phyloP scores from a whole-genome alignment of 805 yeast genomes.

The Saccharomycopsis lassenensis region DNA sequence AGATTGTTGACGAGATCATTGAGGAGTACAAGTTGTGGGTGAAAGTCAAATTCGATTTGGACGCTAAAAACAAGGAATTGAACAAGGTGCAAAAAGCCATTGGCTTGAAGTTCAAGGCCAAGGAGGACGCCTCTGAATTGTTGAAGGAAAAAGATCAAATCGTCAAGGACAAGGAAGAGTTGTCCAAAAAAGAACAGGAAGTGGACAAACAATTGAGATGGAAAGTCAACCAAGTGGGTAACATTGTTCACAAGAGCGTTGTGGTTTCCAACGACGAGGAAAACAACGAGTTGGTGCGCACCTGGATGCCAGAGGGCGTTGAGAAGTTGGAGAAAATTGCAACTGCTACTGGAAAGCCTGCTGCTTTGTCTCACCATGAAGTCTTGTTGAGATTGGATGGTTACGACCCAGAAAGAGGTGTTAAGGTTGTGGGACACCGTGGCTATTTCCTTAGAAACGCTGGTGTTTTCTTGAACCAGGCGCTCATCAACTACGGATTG shows the following conservation, averaged over 20 bases:
- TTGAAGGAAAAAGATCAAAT: constrained; percentile 71
- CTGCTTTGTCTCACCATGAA: constrained; percentile 88
- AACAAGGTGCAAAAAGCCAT: constrained; percentile 89
- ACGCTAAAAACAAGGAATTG: constrained; percentile 77
- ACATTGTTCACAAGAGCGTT: constrained; percentile 87
- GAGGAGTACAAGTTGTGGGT: constrained; percentile 89
- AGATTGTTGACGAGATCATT: constrained; percentile 91
- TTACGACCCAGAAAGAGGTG: constrained; percentile 98
- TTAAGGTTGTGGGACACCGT: constrained; percentile 94
- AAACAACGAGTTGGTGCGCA: constrained; percentile 76
- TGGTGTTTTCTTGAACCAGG: constrained; percentile 97
- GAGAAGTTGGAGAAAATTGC: constrained; percentile 52
- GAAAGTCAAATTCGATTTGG: constrained; percentile 77
- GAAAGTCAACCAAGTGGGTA: constrained; percentile 88
- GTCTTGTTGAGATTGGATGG: constrained; percentile 90
- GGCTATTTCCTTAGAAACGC: constrained; percentile 91
- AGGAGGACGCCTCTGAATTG: constrained; percentile 85
- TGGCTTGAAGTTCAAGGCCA: constrained; percentile 85
- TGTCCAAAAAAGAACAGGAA: constrained; percentile 59
- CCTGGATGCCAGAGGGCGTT: constrained; percentile 76
- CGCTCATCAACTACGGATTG: constrained; percentile 92
- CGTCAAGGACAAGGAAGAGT: constrained; percentile 55
- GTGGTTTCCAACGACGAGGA: constrained; percentile 82
- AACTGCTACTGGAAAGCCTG: constrained; percentile 66
- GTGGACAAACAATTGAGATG: constrained; percentile 64